Base-by-base conservation (phyloP, 164 flowering plant genomes). In the Berberis vulgaris region DNA sequence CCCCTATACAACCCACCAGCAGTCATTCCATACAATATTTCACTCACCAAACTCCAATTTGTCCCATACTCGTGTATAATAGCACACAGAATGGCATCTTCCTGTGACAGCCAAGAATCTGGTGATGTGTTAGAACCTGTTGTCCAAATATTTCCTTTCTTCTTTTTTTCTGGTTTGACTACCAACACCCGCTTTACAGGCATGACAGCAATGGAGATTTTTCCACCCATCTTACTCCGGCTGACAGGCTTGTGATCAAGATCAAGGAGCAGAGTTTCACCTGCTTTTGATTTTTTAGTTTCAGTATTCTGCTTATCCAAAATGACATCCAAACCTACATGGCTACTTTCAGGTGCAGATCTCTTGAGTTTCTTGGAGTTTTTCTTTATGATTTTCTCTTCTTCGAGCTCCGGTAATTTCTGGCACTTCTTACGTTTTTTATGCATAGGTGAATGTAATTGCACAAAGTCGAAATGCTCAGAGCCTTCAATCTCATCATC, bases 11-110 rank as follows among this genome's bases (percentile, higher is more conserved):
- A 75, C 41, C 99, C 99, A 76, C 99, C 97, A 69, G 89, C 89
- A 63, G 88, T 69, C 84, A 86, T 85, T 10, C 92, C 86, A 80
- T 86, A 87, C 6, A 95, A 74, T 45, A 78, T 71, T 43, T 89
- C 97, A 77, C 99, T 87, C 58, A 82, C 89, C 74, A 91, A 80
- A 68, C 82, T 80, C 99, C 99, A 95, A 60, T 89, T 71, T 10
- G 92, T 75, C 40, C 96, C 89, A 79, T 91, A 95, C 74, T 95
- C 97, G 73, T 95, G 97, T 39, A 95, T 88, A 65, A 81, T 72
- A 56, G 97, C 97, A 82, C 99, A 95, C 47, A 95, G 72, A 65
- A 88, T 71, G 5, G 91, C 97, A 82, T 95, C 99, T 77, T 95
- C 99, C 57, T 80, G 85, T 11, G 96, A 73, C 67, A 82, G 76